These are phyloP conservation scores for Vigna nakashimae DNA, from an alignment of 306 rosid genomes.

Conservation along the genomic window DNA sequence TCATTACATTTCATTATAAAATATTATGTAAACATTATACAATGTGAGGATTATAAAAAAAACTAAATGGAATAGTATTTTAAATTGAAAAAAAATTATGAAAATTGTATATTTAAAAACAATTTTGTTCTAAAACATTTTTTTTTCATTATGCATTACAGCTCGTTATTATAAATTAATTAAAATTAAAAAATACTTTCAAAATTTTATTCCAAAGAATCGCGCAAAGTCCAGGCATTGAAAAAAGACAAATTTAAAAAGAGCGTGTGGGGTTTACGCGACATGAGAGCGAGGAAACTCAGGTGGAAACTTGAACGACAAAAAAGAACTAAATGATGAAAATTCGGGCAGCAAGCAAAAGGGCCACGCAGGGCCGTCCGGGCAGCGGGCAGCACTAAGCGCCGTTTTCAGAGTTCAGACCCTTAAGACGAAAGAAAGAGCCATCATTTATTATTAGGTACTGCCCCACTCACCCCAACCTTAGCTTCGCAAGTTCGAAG, in stretches of 20 bases:
- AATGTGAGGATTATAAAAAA: too few relatives aligned
- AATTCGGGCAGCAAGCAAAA: conserved; percentile 1
- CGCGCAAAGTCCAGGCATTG: too few relatives aligned
- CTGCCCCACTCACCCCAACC: conserved; percentile 45
- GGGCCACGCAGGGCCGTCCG: conserved; percentile 17
- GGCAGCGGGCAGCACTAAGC: conserved; percentile 68
- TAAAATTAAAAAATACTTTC: too few relatives aligned
- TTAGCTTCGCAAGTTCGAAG: conserved; percentile 37
- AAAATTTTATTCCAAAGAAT: too few relatives aligned
- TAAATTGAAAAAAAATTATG: too few relatives aligned
- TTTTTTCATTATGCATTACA: too few relatives aligned
- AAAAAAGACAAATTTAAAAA: not conserved
- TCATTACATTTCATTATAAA: too few relatives aligned
- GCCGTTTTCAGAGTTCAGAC: conserved; percentile 17
- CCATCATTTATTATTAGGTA: conserved; percentile 13
- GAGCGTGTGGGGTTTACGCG: not conserved
- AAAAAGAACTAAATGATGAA: not conserved
- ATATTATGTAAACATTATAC: too few relatives aligned
- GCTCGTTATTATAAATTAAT: too few relatives aligned
- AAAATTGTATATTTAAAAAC: too few relatives aligned
- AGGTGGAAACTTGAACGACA: not conserved
- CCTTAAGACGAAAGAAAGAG: not conserved
- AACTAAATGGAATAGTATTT: too few relatives aligned
- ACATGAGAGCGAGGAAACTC: not conserved
- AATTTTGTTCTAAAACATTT: too few relatives aligned